A percentile compares a stretch with the other conserved stretches of the same genome.
Evolutionary conservation across 352 stramenopile genomes (phyloP).

Genomic region (Globisporangium irregulare): DNA sequence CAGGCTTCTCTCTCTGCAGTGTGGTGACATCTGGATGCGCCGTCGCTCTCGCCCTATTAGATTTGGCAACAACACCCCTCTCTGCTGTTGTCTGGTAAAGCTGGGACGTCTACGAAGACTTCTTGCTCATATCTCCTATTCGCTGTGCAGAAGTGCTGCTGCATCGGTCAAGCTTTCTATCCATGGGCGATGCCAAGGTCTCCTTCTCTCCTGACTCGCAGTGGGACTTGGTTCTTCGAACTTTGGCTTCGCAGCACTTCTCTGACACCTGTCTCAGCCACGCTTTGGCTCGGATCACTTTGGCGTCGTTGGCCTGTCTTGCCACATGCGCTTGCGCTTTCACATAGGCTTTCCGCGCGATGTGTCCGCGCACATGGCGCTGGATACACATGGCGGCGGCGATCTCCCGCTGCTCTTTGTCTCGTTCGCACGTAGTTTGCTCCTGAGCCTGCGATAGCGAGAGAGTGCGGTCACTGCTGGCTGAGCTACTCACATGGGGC

Average conservation of each 20-base stretch:
- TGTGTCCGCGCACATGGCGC: slow-evolving; percentile 20
- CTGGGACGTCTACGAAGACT: background rate
- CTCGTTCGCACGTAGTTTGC: background rate
- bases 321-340: background rate
- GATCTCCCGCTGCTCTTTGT: slow-evolving; percentile 7
- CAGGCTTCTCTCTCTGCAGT: background rate
- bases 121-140: background rate
- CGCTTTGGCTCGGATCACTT: background rate
- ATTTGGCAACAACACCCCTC: background rate
- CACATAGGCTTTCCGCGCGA: slow-evolving; percentile 4
- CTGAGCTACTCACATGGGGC: background rate
- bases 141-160: background rate
- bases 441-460: background rate
- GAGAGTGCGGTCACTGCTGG: background rate
- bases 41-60: background rate
- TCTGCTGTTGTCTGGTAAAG: background rate
- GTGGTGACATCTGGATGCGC: background rate
- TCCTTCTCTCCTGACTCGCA: background rate
- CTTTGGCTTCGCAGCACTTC: background rate
- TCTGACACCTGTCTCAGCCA: background rate
- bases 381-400: slow-evolving; percentile 30
- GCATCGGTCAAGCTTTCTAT: background rate
- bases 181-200: background rate
- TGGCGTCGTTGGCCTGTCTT: background rate
- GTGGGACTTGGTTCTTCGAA: background rate